Evolutionary conservation across 371 early-diverging fungal species (phyloP).

Genomic region (Umbelopsis sp.): DNA sequence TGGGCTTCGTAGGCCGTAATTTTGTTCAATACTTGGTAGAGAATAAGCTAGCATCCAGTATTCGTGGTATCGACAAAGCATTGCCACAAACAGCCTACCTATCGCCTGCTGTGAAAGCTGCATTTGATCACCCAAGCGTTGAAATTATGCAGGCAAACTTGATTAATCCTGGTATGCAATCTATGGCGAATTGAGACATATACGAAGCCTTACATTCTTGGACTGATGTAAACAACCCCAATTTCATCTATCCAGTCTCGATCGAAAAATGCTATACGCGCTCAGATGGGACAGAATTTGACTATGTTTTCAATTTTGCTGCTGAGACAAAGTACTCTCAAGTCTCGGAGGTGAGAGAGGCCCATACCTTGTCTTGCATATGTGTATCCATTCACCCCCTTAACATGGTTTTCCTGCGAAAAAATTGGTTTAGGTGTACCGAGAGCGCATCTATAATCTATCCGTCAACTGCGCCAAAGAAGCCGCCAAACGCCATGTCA

Average conservation of each 20-base stretch:
- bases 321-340: constrained; percentile 92
- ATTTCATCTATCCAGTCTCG: constrained; percentile 48
- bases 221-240: not conserved
- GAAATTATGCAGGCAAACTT: constrained; percentile 88
- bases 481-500: constrained; percentile 77
- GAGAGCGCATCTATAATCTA: constrained; percentile 79
- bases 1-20: constrained; percentile 86
- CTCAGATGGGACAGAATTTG: constrained; percentile 71
- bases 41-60: constrained; percentile 62
- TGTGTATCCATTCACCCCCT: not conserved
- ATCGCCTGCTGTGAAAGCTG: constrained; percentile 62
- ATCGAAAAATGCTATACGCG: constrained; percentile 74
- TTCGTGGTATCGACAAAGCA: constrained; percentile 91
- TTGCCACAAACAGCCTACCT: constrained; percentile 88
- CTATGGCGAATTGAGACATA: constrained; percentile 5
- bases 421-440: constrained; percentile 62
- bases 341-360: constrained; percentile 65
- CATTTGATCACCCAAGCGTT: constrained; percentile 64
- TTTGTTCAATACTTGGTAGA: constrained; percentile 74
- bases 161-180: constrained; percentile 67
- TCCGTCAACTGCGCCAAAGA: constrained; percentile 78
- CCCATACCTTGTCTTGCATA: not conserved
- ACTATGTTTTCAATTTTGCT: constrained; percentile 90
- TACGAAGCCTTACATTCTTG: not conserved
- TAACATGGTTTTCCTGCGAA: not conserved